Base-by-base conservation (phyloP, 1,139 yeast species). In the Pichia sp. region DNA sequence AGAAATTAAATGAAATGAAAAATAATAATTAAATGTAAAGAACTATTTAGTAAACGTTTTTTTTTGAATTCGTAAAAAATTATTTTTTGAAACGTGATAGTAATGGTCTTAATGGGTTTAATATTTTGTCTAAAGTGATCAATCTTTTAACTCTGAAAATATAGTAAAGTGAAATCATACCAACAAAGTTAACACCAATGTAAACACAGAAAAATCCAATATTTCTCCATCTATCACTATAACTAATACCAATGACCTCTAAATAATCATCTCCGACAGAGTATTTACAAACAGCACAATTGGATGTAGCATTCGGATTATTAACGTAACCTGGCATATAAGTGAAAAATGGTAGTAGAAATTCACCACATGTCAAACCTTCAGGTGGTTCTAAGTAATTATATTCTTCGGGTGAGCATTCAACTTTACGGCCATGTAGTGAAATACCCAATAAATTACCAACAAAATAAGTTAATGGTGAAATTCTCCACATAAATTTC, bases 391-490 rank as follows among this genome's bases (percentile, higher is more conserved):
- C 55, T 55, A 82, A 69, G 37, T 57, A 60, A 20, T 73, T 65
- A 45, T 71, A 63, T 56, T 83, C 94, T 31, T 62, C 62, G 1
- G 54, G 48, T 2, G 68, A 56, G 61, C 94, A 83, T 12, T 52
- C 54, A n/a, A 83, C 82, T 4, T 66, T 61, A 37, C 80, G 72
- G 9, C 71, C 70, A 47, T 80, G 82, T 26, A 81, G 61, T 42
- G 79, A 64, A 6, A 64, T 49, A 16, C 75, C 60, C 30, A 80
- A 66, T 56, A 80, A 62, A 36, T 78, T 79, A 41, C 76, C 78
- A 49, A 81, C 70, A 54, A 78, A 68, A 55, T 81, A 83, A 1
- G 87, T 79, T 60, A 76, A 74, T 24, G 90, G 90, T 5, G 84
- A 76, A 2, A 74, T 72, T 55, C 80, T 73, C 67, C 80, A 76